Evolutionary conservation across 140 eudicot genomes (phyloP).

Genomic region (Flaveria floridana): DNA sequence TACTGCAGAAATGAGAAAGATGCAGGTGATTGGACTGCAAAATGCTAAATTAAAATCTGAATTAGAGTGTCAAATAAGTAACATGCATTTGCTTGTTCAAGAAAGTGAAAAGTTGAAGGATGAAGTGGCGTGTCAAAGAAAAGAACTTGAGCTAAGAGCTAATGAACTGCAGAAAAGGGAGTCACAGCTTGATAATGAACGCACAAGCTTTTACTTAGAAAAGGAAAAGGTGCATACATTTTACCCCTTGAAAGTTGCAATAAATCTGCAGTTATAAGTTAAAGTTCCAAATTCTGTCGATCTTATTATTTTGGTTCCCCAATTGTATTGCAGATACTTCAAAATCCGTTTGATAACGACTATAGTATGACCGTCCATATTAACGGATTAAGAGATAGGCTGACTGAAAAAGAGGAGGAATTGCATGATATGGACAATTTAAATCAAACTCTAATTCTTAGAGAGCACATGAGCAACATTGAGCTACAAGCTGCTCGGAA

Average conservation of each 20-base stretch:
- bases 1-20: constrained; percentile 55
- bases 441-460: constrained; percentile 59
- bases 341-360: constrained; percentile 42
- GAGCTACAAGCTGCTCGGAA: constrained; percentile 75
- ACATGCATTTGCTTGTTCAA: constrained; percentile 44
- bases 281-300: not conserved
- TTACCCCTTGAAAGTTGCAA: not conserved
- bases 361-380: constrained; percentile 39
- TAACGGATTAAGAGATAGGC: constrained; percentile 42
- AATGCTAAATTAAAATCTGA: constrained; percentile 54
- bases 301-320: not conserved
- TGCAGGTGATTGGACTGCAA: constrained; percentile 52
- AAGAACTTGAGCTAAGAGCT: constrained; percentile 52
- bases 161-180: constrained; percentile 41
- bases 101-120: constrained; percentile 51
- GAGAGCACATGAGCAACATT: constrained; percentile 65
- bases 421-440: constrained; percentile 54
- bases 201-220: constrained; percentile 40
- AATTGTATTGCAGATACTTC: constrained; percentile 44
- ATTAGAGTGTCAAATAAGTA: constrained; percentile 47
- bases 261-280: not conserved
- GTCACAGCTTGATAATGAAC: constrained; percentile 44
- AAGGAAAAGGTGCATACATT: constrained; percentile 36
- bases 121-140: constrained; percentile 42
- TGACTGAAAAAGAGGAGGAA: constrained; percentile 57